Evolutionary conservation across 2,329 filamentous ascomycete species (phyloP), one percentile per base, ranked within the genome.

Genomic region (Alternaria arbusti): DNA sequence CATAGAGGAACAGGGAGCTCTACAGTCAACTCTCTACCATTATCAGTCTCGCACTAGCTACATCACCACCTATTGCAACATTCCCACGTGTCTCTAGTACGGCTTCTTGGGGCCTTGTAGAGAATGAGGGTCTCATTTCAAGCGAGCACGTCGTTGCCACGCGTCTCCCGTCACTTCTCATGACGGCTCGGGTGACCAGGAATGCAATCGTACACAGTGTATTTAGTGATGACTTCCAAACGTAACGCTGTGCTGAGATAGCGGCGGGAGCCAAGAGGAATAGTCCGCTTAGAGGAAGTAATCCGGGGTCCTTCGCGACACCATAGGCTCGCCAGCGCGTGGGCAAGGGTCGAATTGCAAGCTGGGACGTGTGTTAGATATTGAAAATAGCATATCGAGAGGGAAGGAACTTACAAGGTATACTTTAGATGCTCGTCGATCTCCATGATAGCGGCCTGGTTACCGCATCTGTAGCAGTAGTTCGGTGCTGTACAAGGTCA

Each of bases 381-480:
- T 8, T 7, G 20, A 30, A 45, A 6, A n/a, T 26, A 13, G 23
- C 12, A 28, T 20, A 11, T 46, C 8, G n/a, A 17, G 20, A 26
- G n/a, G 28, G 30, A n/a, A 49, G 17, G 30, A 30, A 90, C 94
- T 82, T 88, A 97, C 95, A 99, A 98, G 78, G 96, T 98, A 84
- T 98, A 99, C 86, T 99, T 98, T 79, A 99, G 85, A 82, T 98
- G 94, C 84, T 99, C 96, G 72, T 98, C 96, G 82, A 99, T 99
- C 84, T 98, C 96, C 96, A 99, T 99, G 81, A 99, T 98, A n/a
- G 96, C 96, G 61, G 96, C 96, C 83, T 98, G 96, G 83, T 99
- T 99, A 79, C 96, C 96, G 79, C 96, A 99, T 81, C 96, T 89
- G 87, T 99, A 98, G 86, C 95, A 99, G 86, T 99, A 99, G 72